Evolutionary conservation across 2,329 filamentous ascomycete species (phyloP).

Genomic region (Colletotrichum sp.): DNA sequence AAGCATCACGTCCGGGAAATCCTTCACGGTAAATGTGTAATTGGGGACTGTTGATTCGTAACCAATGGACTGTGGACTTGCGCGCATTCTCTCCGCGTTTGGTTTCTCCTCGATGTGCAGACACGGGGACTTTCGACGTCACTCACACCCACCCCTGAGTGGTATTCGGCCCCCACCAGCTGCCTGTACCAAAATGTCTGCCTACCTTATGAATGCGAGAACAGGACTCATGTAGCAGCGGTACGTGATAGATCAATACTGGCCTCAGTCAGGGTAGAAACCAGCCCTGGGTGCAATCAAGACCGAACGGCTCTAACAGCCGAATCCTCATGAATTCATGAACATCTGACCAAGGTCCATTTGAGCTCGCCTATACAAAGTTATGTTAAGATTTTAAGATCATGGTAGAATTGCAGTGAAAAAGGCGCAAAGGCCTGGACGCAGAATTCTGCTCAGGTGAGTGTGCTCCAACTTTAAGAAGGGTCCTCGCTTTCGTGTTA

Average conservation of each 20-base stretch:
- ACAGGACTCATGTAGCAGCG: background rate
- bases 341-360: background rate
- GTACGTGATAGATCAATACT: background rate
- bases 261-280: background rate
- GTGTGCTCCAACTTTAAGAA: background rate
- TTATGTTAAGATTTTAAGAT: background rate
- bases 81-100: background rate
- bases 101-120: background rate
- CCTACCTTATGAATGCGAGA: background rate
- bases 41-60: background rate
- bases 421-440: background rate
- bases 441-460: background rate
- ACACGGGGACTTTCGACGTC: background rate
- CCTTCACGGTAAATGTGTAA: rapidly evolving
- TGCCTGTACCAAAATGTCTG: background rate
- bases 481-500: background rate
- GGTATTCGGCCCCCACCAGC: background rate
- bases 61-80: rapidly evolving
- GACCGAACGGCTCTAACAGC: background rate
- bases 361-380: background rate
- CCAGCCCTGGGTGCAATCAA: background rate
- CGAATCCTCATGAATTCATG: background rate
- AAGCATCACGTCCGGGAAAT: background rate
- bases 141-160: background rate
- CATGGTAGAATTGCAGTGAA: background rate